These are phyloP conservation scores for Dryas alaskensis DNA, from an alignment of 306 rosid genomes.

Conservation along the genomic window DNA sequence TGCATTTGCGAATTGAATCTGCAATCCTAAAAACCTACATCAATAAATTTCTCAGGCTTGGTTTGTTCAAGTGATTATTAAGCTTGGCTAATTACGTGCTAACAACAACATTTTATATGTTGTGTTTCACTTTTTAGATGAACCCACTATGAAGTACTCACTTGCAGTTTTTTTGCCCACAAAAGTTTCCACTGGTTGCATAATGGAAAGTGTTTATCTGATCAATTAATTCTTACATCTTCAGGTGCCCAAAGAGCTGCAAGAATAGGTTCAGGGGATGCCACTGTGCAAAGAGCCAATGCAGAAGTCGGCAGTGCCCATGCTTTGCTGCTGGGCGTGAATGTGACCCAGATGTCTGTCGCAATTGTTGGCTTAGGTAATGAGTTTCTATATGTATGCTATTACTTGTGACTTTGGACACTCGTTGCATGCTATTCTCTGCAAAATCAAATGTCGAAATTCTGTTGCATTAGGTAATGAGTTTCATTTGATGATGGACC, in stretches of 20 bases:
- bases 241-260: conserved; percentile 81
- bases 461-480: not conserved
- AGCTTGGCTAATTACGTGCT: too few relatives aligned
- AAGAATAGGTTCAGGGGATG: conserved; percentile 84
- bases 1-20: not conserved
- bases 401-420: conserved; percentile 1
- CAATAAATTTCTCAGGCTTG: not conserved
- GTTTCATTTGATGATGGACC: not conserved
- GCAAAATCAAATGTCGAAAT: not conserved
- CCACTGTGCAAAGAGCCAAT: conserved; percentile 79
- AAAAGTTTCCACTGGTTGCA: not conserved
- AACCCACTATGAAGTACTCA: conserved; percentile 20
- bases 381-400: conserved; percentile 9
- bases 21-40: not conserved
- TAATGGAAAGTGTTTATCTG: not conserved
- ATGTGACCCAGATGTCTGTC: conserved; percentile 94
- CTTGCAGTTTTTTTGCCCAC: not conserved
- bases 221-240: conserved; percentile 5
- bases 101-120: not conserved
- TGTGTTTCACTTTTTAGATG: conserved; percentile 7
- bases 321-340: conserved; percentile 90
- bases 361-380: conserved; percentile 94
- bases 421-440: not conserved
- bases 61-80: not conserved
- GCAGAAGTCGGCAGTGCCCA: conserved; percentile 86